Percentiles rank a stretch among this genome's conserved stretches.
Conservation (phyloP, 2,329 filamentous ascomycete species). For the Aspergillus flavus region DNA sequence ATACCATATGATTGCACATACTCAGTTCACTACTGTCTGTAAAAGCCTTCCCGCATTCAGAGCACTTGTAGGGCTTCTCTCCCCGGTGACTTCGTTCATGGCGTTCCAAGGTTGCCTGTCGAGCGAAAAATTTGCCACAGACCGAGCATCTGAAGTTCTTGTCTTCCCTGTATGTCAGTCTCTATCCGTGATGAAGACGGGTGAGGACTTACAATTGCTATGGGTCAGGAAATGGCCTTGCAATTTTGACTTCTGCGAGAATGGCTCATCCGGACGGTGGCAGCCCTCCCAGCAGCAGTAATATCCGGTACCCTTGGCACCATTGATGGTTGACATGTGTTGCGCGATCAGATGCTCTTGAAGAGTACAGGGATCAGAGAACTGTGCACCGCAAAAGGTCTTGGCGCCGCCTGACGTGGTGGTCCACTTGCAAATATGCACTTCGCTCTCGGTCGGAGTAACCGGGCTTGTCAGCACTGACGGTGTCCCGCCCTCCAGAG, state of each 20-base stretch:
- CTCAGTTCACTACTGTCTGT: constrained; percentile 50
- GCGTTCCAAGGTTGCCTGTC: constrained; percentile 47
- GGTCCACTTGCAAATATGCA: constrained; percentile 44
- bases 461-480: constrained; percentile 42
- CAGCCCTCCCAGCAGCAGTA: constrained; percentile 49
- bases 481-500: constrained; percentile 36
- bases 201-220: constrained; percentile 43
- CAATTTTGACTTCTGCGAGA: constrained; percentile 49
- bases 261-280: constrained; percentile 45
- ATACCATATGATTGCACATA: constrained; percentile 23
- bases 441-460: constrained; percentile 32
- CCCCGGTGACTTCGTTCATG: constrained; percentile 49
- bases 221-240: constrained; percentile 49
- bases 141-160: constrained; percentile 47
- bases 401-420: constrained; percentile 29
- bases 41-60: constrained; percentile 45
- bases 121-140: constrained; percentile 46
- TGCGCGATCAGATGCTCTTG: constrained; percentile 43
- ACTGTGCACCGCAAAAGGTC: constrained; percentile 38
- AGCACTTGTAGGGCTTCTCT: constrained; percentile 47
- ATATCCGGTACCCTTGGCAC: constrained; percentile 44
- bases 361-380: constrained; percentile 38
- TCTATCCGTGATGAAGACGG: background rate
- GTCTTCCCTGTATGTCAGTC: constrained; percentile 28
- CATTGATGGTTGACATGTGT: constrained; percentile 42